Base-by-base conservation (phyloP, 2,329 filamentous ascomycete species). In the Mycosphaerella arachidis region DNA sequence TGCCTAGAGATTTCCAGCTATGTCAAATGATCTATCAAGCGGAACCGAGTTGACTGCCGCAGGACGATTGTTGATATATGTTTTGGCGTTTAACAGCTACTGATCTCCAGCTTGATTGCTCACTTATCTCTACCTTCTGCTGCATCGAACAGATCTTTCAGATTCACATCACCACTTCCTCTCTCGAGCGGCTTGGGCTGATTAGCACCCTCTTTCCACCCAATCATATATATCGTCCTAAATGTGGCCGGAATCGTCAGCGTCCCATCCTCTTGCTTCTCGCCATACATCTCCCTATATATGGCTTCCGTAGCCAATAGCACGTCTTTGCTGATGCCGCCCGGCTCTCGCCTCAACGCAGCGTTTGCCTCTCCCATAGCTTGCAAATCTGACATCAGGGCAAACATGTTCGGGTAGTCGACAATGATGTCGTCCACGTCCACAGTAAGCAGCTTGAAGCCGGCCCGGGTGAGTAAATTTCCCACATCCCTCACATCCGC, bases 391-490 rank as follows among this genome's bases (percentile, higher is more conserved):
- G 87, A 83, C 92, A 99, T 96, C 57, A 99, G 79, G 1, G 91
- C 86, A 77, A 96, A 96, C 0, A 84, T 89, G 75, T 93, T 86
- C 0, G 94, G 94, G 72, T 92, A 99, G 73, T 96, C 92, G 31
- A 99, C 91, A 30, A 97, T 86, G 54, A 99, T 95, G 75, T 99
- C 94, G 75, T 99, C 95, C 13, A 99, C 88, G 70, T 99, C 94
- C 0, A 99, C 92, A 0, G 95, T 99, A 68, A 97, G 81, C 80
- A 99, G 89, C 75, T 92, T 95, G 80, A 97, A 99, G 18, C 92
- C 92, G 0, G 93, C 90, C 63, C 88, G 87, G 67, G 90, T 89
- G 63, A 99, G 78, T 56, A 99, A 78, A 1, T 92, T 92, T 1
- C 94, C 94, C 0, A 97, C 84, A 72, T 99, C 95, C 18, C 90